Evolutionary conservation across 2,329 filamentous ascomycete genomes (phyloP), one percentile per base, ranked within the genome.

Genomic region (Xylaria sp.): DNA sequence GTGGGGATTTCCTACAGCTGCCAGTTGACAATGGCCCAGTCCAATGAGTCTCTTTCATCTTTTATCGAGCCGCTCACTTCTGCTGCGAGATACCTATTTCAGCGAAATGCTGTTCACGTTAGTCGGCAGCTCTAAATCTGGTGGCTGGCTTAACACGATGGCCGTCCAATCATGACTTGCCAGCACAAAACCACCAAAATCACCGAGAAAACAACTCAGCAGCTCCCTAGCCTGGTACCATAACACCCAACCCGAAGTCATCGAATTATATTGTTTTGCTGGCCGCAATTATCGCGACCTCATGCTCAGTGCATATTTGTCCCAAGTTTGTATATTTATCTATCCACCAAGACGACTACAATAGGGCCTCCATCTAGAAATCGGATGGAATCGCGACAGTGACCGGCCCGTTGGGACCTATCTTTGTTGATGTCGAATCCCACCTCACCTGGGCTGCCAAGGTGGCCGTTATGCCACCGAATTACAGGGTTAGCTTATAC

Each of bases 101-200:
- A 57, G 60, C 42, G 57, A 54, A 46, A 55, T 55, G 49, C 23
- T 45, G 49, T n/a, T 5, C 28, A 31, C 21, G n/a, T 45, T 46
- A 31, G 42, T 33, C 42, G 37, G 46, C 17, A 19, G 31, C 31
- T 46, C 35, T 61, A 37, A 46, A 42, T 55, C 31, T 25, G 57
- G 63, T 67, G 61, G 61, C 57, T 66, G 64, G 63, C 47, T 61
- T 59, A 52, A 47, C 43, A 51, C 43, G 40, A 19, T 31, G 9
- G 25, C 51, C 21, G 38, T 11, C 67, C 67, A 69, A 69, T 69
- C 65, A 69, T 15, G 14, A 25, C 37, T 43, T 63, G 66, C 63
- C 66, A 67, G 52, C 66, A 60, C 23, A 56, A 46, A 11, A 28
- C 43, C 23, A 28, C 43, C 23, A 21, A 11, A 37, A 54, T 46